These are phyloP conservation scores for Syzygium jambos DNA, from an alignment of 345 rosid genomes.

Conservation along the genomic window DNA sequence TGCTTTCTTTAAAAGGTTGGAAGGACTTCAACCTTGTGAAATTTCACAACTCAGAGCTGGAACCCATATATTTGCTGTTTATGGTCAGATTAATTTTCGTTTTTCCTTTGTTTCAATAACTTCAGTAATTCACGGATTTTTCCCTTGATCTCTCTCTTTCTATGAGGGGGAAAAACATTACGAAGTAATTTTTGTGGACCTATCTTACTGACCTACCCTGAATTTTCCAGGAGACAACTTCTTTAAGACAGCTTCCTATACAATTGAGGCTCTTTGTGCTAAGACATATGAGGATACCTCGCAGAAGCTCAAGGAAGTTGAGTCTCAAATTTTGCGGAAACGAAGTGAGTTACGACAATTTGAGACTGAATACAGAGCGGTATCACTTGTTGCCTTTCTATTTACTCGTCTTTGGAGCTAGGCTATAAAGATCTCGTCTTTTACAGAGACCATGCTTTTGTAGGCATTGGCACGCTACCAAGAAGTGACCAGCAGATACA, in stretches of 20 bases:
- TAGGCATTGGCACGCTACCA: slow-evolving; percentile 96
- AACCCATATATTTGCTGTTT: slow-evolving; percentile 96
- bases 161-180: background rate
- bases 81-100: slow-evolving; percentile 44
- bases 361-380: slow-evolving; percentile 89
- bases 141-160: background rate
- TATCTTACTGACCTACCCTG: background rate
- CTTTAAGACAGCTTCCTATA: slow-evolving; percentile 89
- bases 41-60: slow-evolving; percentile 92
- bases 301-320: slow-evolving; percentile 77
- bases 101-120: background rate
- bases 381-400: slow-evolving; percentile 15
- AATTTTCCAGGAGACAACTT: slow-evolving; percentile 81
- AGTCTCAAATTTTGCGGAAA: slow-evolving; percentile 82
- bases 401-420: background rate
- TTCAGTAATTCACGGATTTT: background rate
- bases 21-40: slow-evolving; percentile 99
- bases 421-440: background rate
- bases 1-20: slow-evolving; percentile 91
- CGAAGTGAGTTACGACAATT: slow-evolving; percentile 92
- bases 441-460: slow-evolving; percentile 10
- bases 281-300: slow-evolving; percentile 73
- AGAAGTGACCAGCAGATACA: slow-evolving; percentile 88
- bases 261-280: slow-evolving; percentile 95
- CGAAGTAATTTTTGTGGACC: background rate